These are phyloP conservation scores for Solanum hybrid DNA, from an alignment of 305 asterid species.

Conservation along the genomic window DNA sequence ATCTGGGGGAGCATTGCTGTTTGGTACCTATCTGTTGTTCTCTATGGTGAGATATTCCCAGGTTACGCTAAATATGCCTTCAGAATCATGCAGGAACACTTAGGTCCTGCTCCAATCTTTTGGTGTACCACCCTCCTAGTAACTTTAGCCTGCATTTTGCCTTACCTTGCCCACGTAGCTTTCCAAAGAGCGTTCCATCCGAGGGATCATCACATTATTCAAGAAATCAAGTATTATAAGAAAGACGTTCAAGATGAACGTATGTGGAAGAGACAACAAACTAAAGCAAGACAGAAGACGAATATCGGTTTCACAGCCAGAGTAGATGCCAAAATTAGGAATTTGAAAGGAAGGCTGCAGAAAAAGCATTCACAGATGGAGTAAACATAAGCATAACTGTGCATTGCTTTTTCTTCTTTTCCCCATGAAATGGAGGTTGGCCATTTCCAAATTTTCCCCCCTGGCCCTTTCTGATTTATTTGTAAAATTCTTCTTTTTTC, in stretches of 20 bases:
- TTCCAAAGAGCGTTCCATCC: conserved; percentile 62
- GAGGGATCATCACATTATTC: conserved; percentile 69
- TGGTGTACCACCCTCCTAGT: conserved; percentile 61
- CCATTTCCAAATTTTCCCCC: neutral
- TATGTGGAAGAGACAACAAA: conserved; percentile 70
- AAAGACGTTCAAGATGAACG: conserved; percentile 51
- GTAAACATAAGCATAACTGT: neutral
- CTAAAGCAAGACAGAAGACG: conserved; percentile 54
- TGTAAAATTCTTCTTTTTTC: neutral
- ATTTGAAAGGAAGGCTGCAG: conserved; percentile 42
- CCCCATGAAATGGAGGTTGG: neutral
- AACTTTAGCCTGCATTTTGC: conserved; percentile 47
- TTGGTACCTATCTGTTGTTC: conserved; percentile 58
- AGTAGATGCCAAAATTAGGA: conserved; percentile 73
- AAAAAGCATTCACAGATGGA: conserved; percentile 39
- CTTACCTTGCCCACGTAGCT: conserved; percentile 55
- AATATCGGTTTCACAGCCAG: conserved; percentile 72
- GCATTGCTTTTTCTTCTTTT: neutral
- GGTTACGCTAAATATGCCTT: conserved; percentile 29
- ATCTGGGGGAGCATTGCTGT: conserved; percentile 51
- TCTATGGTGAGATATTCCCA: conserved; percentile 33
- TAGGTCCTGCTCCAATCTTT: conserved; percentile 67
- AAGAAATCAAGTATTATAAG: conserved; percentile 63
- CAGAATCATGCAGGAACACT: conserved; percentile 37
- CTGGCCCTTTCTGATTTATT: neutral